Evolutionary conservation across 495 filamentous ascomycete species (phyloP).

Genomic region (Aspergillus nidulans): DNA sequence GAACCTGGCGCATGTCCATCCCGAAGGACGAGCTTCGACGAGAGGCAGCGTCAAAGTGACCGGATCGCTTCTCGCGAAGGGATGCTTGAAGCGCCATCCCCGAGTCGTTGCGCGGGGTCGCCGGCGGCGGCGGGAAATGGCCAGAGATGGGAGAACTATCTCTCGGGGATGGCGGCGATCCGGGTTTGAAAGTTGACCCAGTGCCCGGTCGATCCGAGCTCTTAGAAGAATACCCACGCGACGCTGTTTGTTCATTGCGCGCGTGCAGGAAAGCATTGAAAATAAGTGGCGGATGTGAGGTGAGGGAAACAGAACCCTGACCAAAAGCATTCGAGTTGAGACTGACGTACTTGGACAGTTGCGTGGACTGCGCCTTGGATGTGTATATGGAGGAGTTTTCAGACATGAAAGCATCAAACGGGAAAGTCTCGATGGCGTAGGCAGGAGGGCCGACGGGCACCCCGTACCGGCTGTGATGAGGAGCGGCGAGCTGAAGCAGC

Average conservation of each 20-base stretch:
- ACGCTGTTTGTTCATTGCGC: conserved; percentile 53
- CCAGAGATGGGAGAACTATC: conserved; percentile 73
- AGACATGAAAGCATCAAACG: conserved; percentile 80
- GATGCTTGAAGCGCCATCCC: conserved; percentile 81
- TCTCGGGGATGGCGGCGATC: conserved; percentile 75
- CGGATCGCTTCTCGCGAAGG: conserved; percentile 88
- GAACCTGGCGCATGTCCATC: conserved; percentile 60
- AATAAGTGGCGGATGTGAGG: conserved; percentile 49
- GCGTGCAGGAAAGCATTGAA: conserved; percentile 90
- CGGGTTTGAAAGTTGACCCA: conserved; percentile 64
- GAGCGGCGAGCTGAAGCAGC: conserved; percentile 82
- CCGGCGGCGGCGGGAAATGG: conserved; percentile 69
- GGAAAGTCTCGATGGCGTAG: conserved; percentile 89
- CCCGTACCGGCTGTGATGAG: conserved; percentile 82
- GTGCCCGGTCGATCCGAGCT: conserved; percentile 75
- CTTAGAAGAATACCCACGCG: conserved; percentile 43
- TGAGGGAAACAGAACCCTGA: conserved; percentile 51
- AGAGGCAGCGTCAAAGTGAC: conserved; percentile 81
- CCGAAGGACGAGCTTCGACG: conserved; percentile 89
- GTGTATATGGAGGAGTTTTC: conserved; percentile 79
- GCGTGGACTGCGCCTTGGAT: conserved; percentile 61
- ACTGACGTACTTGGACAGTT: conserved; percentile 76
- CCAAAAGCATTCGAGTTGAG: conserved; percentile 87
- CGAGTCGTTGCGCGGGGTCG: conserved; percentile 80
- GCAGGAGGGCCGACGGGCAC: conserved; percentile 84